Evolutionary conservation across 768 basidiomycete species (phyloP), one percentile per base, ranked within the genome.

Genomic region (Tulasnella sp.): DNA sequence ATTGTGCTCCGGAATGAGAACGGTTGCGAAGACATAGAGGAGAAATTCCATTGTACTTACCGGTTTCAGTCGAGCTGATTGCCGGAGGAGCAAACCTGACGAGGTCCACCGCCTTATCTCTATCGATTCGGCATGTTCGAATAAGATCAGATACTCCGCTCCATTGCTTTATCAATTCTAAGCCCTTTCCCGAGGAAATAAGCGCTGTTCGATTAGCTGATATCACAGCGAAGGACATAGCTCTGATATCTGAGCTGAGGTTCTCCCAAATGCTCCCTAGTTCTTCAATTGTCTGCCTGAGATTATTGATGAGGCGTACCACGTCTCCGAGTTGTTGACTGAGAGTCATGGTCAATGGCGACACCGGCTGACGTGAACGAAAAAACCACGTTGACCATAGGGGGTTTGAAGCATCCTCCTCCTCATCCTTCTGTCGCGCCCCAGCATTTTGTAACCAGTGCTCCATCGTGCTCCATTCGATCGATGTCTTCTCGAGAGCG

Each of bases 401-500:
- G 11, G 11, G 20, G 57, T 2, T 29, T 32, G 42, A 2, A 5
- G 35, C 35, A 35, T 35, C 35, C 35, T 18, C 44, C 44, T 44
- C 44, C 44, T 18, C 13, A 3, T 2, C 13, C 44, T 10, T 44
- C 44, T 11, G 44, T 18, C 44, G 10, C 44, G 44, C 16, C 9
- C 44, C 44, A 44, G 16, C 44, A 44, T 44, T 18, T 2, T 44
- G 44, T 44, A 57, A 1, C 55, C 55, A 26, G 23, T 23, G 55
- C 23, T 57, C 16, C 23, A 57, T 26, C 3, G 20, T 2, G 9
- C 16, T 26, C 55, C 55, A 57, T 20, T 57, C 55, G 26, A 26
- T 67, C 70, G 69, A 79, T 35, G 75, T 85, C 87, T 73, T 81
- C n/a, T 57, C 55, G 55, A 93, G 91, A 39, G 55, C 20, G 26